phyloP scores from a whole-genome alignment of 495 filamentous ascomycete species.

The Penicillium longicatenatum region DNA sequence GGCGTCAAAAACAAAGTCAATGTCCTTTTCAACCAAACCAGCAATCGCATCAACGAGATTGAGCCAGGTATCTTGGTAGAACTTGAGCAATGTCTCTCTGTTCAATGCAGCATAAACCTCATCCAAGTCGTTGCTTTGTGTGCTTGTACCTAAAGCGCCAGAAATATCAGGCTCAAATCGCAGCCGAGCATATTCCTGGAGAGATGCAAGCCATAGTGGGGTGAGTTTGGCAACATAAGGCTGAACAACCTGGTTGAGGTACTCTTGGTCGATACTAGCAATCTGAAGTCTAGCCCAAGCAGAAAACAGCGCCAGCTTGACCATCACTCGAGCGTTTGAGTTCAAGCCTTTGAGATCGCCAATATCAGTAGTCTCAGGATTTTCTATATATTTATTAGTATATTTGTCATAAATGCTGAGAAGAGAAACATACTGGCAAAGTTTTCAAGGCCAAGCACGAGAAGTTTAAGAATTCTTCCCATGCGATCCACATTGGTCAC shows the following conservation, averaged over 20 bases:
- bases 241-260: slow-evolving; percentile 84
- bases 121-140: slow-evolving; percentile 75
- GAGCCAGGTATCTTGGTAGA: slow-evolving; percentile 97
- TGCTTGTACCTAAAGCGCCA: slow-evolving; percentile 70
- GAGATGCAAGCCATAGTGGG: slow-evolving; percentile 88
- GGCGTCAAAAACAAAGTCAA: slow-evolving; percentile 95
- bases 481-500: slow-evolving; percentile 97
- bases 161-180: slow-evolving; percentile 97
- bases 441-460: slow-evolving; percentile 90
- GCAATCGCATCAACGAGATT: slow-evolving; percentile 97
- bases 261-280: slow-evolving; percentile 88
- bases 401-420: background rate
- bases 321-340: slow-evolving; percentile 97
- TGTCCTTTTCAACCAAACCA: slow-evolving; percentile 95
- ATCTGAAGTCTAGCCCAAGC: slow-evolving; percentile 99
- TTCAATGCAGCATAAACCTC: slow-evolving; percentile 93
- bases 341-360: slow-evolving; percentile 92
- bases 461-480: slow-evolving; percentile 91
- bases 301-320: slow-evolving; percentile 94
- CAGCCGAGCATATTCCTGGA: slow-evolving; percentile 90
- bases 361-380: slow-evolving; percentile 77
- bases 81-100: slow-evolving; percentile 87
- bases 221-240: slow-evolving; percentile 88
- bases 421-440: slow-evolving; percentile 58
- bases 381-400: slow-evolving; percentile 38